These are phyloP conservation scores for Botrytis tulipae DNA, from an alignment of 2,329 filamentous ascomycete genomes.

Conservation along the genomic window DNA sequence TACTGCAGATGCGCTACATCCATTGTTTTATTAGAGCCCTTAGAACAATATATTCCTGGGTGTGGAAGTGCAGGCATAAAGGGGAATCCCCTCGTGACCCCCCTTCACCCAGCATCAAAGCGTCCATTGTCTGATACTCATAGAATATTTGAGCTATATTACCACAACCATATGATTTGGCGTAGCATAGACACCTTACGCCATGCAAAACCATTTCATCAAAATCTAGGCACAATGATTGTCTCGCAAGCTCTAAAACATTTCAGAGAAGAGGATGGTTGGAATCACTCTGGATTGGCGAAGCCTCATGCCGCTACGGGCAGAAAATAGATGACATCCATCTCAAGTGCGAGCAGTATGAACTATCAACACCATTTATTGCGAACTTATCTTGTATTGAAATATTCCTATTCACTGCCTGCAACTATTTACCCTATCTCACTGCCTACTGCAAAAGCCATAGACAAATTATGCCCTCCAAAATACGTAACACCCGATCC, in stretches of 20 bases:
- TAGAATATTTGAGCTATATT: background rate
- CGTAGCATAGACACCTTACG: background rate
- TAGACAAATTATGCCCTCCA: background rate
- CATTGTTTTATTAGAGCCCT: background rate
- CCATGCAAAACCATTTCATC: background rate
- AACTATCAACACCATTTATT: background rate
- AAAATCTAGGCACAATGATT: background rate
- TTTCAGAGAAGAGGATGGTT: background rate
- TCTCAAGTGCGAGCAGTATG: background rate
- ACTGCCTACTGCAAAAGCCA: slow-evolving; percentile 12
- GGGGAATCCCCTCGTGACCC: background rate
- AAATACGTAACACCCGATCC: slow-evolving; percentile 3
- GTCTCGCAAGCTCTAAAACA: background rate
- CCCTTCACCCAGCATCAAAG: background rate
- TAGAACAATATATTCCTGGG: background rate
- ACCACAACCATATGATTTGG: background rate
- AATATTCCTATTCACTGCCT: background rate
- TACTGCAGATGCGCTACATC: background rate
- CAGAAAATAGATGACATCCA: background rate
- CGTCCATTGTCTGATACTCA: background rate
- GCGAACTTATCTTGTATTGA: background rate
- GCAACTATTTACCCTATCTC: slow-evolving; percentile 7
- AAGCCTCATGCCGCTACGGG: background rate
- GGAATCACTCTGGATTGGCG: background rate
- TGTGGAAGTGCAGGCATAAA: background rate